A percentile compares a stretch with the other conserved stretches of the same genome.
Conservation (phyloP, 208 protist species). For the Trypanosoma mega region DNA sequence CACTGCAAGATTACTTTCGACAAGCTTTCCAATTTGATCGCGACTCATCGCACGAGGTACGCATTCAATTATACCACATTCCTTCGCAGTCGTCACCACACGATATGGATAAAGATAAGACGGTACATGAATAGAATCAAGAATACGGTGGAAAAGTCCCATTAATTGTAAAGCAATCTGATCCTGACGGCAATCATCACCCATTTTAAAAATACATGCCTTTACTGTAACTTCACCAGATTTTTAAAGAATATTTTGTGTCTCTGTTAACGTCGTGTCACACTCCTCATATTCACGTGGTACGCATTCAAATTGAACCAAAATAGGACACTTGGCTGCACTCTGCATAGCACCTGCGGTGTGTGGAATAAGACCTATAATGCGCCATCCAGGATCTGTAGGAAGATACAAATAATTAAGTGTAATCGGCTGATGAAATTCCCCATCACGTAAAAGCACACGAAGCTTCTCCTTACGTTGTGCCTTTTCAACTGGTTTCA, state of each 20-base stretch:
- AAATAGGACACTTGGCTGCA: conserved; percentile 90
- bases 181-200: conserved; percentile 95
- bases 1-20: conserved; percentile 85
- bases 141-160: conserved; percentile 80
- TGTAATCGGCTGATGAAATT: conserved; percentile 53
- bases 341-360: conserved; percentile 86
- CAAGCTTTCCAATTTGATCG: conserved; percentile 90
- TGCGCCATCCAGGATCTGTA: conserved; percentile 71
- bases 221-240: conserved; percentile 38
- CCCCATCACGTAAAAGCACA: conserved; percentile 52
- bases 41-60: conserved; percentile 85
- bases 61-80: conserved; percentile 92
- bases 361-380: conserved; percentile 69
- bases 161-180: conserved; percentile 94
- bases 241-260: background rate
- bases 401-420: conserved; percentile 80
- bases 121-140: conserved; percentile 72
- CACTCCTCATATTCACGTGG: conserved; percentile 42
- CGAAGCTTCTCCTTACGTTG: conserved; percentile 76
- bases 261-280: conserved; percentile 5
- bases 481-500: conserved; percentile 76
- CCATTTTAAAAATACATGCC: conserved; percentile 95
- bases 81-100: conserved; percentile 86
- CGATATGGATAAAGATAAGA: conserved; percentile 93
- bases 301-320: conserved; percentile 86